Evolutionary conservation across 2,329 filamentous ascomycete species (phyloP).

Genomic region (Stachybotrys echinatus): DNA sequence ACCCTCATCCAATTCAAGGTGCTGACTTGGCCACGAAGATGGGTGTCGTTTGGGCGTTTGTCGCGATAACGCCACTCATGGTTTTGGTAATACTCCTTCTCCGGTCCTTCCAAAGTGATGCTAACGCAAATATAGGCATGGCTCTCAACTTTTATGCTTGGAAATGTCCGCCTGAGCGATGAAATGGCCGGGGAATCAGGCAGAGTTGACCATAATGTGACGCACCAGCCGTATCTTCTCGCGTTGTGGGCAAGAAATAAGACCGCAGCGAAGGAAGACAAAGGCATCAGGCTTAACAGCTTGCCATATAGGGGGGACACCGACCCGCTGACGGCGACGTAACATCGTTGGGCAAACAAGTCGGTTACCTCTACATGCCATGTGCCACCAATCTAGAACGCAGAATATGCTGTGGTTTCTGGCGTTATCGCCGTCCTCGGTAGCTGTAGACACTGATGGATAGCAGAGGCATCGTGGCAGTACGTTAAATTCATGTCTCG

Average conservation of each 20-base stretch:
- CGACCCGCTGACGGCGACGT: constrained; percentile 4
- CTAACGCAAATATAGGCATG: constrained; percentile 15
- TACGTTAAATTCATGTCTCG: not conserved
- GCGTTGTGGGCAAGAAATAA: not conserved
- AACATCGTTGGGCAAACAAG: no score
- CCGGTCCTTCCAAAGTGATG: not conserved
- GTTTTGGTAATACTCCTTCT: constrained; percentile 20
- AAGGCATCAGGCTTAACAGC: constrained; percentile 10
- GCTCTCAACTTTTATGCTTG: constrained; percentile 19
- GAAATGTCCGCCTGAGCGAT: constrained; percentile 23
- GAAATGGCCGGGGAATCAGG: constrained; percentile 14
- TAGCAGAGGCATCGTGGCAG: no score
- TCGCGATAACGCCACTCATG: constrained; percentile 57
- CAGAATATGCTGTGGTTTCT: no score
- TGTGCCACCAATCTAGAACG: no score
- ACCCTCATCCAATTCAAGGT: not conserved
- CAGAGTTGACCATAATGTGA: not conserved
- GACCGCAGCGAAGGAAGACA: constrained; percentile 6
- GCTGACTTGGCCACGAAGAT: constrained; percentile 17
- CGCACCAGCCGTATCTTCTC: not conserved
- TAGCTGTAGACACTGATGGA: no score
- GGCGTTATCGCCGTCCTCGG: no score
- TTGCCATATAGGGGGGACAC: no score
- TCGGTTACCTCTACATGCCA: no score
- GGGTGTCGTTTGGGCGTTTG: constrained; percentile 62